Conservation (phyloP, 768 basidiomycete genomes). For the Leccinum olivaceopallidum region DNA sequence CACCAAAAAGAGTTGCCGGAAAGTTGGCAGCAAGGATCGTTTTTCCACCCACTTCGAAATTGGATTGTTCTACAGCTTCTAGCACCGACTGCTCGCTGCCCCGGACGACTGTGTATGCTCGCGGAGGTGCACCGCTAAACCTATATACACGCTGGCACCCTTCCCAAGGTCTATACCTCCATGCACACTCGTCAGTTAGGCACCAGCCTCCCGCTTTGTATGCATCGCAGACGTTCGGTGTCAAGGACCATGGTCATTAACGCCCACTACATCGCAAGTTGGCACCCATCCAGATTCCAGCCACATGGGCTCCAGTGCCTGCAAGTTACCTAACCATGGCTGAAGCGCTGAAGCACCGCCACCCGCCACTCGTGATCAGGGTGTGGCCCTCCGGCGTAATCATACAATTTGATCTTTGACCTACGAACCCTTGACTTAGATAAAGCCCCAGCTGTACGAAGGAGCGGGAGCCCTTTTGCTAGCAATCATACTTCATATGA, state of each 20-base stretch:
- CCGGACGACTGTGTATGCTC: no score
- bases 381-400: not conserved
- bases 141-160: no score
- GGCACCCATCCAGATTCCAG: not conserved
- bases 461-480: not conserved
- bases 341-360: conserved; percentile 1
- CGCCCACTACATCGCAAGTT: not conserved
- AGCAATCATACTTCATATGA: not conserved
- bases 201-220: not conserved
- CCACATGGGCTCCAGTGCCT: not conserved
- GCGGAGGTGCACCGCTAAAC: no score
- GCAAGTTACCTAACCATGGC: not conserved
- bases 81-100: not conserved
- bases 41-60: not conserved
- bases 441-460: not conserved
- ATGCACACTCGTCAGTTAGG: not conserved
- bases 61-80: not conserved
- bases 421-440: not conserved
- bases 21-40: not conserved
- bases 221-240: not conserved
- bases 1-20: not conserved
- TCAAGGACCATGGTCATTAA: not conserved
- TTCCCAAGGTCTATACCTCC: not conserved
- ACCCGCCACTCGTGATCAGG: not conserved
- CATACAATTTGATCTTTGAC: not conserved